phyloP scores from a whole-genome alignment of 306 rosid genomes.

The Cyclanthera cordifolia region DNA sequence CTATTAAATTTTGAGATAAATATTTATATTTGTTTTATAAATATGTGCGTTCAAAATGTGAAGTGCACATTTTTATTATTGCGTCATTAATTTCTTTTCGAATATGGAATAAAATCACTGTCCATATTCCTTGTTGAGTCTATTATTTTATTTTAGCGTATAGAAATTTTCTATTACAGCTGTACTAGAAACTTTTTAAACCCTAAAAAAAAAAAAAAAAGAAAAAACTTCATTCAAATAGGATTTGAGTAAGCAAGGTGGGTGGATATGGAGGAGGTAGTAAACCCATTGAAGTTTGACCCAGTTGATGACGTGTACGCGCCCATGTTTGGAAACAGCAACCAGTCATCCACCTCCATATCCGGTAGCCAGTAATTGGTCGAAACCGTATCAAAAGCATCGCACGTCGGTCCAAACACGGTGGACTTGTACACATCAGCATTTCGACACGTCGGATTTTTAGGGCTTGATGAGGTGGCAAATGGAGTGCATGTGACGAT shows the following conservation, averaged over 20 bases:
- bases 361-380: background rate
- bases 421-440: background rate
- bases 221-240: background rate
- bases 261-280: background rate
- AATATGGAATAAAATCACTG: too few species aligned
- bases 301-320: constrained; percentile 13
- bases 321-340: constrained; percentile 15
- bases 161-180: too few species aligned
- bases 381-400: constrained; percentile 10
- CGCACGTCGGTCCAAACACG: constrained; percentile 10
- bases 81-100: too few species aligned
- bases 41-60: too few species aligned
- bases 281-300: constrained; percentile 13
- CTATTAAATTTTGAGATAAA: too few species aligned
- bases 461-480: background rate
- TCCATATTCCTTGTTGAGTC: too few species aligned
- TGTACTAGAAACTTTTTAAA: too few species aligned
- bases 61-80: too few species aligned
- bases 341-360: constrained; percentile 11
- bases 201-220: too few species aligned
- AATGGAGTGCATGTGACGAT: constrained; percentile 3
- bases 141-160: too few species aligned
- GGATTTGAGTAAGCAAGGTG: background rate
- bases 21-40: too few species aligned
- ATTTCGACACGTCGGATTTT: background rate